Evolutionary conservation across 2,329 filamentous ascomycete genomes (phyloP).

Genomic region (Drechslerella dactyloides): DNA sequence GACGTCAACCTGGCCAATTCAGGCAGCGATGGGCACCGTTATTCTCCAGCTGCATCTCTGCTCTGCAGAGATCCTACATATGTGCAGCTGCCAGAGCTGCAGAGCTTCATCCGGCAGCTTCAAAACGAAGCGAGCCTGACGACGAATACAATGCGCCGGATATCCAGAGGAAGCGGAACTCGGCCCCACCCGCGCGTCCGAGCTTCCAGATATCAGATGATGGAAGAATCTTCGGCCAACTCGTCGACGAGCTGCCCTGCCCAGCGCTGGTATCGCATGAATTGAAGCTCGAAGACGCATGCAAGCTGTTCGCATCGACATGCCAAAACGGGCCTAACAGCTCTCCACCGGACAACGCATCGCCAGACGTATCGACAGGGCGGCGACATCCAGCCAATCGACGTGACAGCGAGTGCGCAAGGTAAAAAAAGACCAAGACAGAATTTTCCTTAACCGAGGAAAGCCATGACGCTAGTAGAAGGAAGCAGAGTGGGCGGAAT

Average conservation of each 20-base stretch:
- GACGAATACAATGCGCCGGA: background rate
- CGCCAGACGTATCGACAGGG: constrained; percentile 1
- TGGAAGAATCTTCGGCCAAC: constrained; percentile 36
- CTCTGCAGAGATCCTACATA: background rate
- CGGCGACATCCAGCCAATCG: constrained; percentile 18
- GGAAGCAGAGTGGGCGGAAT: background rate
- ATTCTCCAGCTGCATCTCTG: background rate
- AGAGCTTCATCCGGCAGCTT: background rate
- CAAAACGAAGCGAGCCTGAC: background rate
- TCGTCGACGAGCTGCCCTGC: constrained; percentile 10
- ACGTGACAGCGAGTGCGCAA: constrained; percentile 10
- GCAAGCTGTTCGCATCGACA: constrained; percentile 36
- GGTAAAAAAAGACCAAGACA: background rate
- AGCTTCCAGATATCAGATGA: background rate
- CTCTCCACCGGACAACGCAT: constrained; percentile 43
- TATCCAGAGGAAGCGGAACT: background rate
- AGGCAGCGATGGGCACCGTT: background rate
- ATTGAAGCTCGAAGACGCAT: constrained; percentile 24
- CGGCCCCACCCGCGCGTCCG: background rate
- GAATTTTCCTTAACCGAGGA: constrained; percentile 17
- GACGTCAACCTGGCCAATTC: background rate
- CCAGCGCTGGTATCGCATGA: constrained; percentile 33
- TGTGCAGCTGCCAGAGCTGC: background rate
- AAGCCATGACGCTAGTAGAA: background rate
- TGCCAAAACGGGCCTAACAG: constrained; percentile 40